phyloP scores from a whole-genome alignment of 768 basidiomycete species.

The Neoboletus brunneissimus region DNA sequence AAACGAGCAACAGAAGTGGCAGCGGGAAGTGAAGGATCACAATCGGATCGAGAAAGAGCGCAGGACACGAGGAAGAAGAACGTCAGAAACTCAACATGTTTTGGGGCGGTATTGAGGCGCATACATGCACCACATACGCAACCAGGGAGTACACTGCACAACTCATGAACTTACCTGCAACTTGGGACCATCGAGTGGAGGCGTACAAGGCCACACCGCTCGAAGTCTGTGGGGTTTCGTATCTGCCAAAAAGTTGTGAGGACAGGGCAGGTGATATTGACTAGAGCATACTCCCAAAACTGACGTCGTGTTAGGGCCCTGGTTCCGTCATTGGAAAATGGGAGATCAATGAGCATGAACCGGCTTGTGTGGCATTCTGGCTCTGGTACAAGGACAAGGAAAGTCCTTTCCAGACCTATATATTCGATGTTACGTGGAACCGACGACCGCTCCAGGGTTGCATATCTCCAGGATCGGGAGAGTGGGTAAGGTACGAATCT shows the following conservation, averaged over 20 bases:
- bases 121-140: no score
- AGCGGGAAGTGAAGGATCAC: slow-evolving; percentile 19
- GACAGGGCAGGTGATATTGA: no score
- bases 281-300: neutral
- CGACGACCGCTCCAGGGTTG: slow-evolving; percentile 19
- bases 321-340: slow-evolving; percentile 21
- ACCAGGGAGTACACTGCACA: no score
- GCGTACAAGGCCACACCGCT: slow-evolving; percentile 22
- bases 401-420: no score
- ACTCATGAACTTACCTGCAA: slow-evolving; percentile 21
- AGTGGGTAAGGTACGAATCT: neutral
- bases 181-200: slow-evolving; percentile 22
- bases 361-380: slow-evolving; percentile 30
- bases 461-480: slow-evolving; percentile 3
- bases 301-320: slow-evolving; percentile 14
- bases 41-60: neutral
- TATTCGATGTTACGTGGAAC: neutral
- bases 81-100: no score
- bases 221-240: no score
- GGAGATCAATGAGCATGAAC: slow-evolving; percentile 26
- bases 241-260: no score
- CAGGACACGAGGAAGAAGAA: no score
- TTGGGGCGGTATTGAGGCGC: no score
- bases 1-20: slow-evolving; percentile 15
- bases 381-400: slow-evolving; percentile 23